Conservation (phyloP, 1,284 basidiomycete genomes). For the Sporisorium iseilematis-ciliati region DNA sequence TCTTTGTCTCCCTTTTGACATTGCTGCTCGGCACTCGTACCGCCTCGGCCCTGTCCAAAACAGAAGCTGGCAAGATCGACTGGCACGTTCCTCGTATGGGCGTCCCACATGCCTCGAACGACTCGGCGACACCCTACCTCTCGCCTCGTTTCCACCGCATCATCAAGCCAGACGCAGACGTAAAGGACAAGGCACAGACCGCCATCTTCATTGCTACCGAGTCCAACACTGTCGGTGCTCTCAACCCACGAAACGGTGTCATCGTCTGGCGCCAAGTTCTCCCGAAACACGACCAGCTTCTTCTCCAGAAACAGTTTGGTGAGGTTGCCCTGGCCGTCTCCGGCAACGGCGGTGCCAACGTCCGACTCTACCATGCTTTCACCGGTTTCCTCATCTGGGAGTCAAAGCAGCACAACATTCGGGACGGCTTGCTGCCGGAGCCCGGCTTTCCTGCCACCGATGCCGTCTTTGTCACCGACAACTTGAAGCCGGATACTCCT, state of each 20-base stretch:
- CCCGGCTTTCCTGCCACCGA: conserved; percentile 46
- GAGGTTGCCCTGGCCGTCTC: conserved; percentile 76
- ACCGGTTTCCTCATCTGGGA: conserved; percentile 82
- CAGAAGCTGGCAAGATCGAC: conserved; percentile 54
- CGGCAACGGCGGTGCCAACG: conserved; percentile 78
- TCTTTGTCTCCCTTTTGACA: conserved; percentile 27
- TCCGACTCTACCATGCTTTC: conserved; percentile 78
- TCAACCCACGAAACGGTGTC: conserved; percentile 79
- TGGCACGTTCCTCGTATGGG: conserved; percentile 57
- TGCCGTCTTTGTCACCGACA: conserved; percentile 51
- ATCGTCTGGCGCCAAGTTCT: conserved; percentile 86
- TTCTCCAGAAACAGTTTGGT: conserved; percentile 77
- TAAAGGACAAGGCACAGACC: conserved; percentile 70
- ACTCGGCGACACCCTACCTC: conserved; percentile 44
- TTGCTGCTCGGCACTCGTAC: conserved; percentile 16
- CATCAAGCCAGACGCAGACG: conserved; percentile 57
- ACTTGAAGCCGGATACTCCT: conserved; percentile 10
- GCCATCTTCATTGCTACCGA: conserved; percentile 79
- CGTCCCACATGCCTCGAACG: conserved; percentile 45
- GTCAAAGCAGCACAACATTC: conserved; percentile 63
- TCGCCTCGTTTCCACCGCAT: conserved; percentile 69
- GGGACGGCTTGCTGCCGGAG: conserved; percentile 44
- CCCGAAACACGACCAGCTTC: conserved; percentile 78
- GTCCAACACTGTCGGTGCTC: conserved; percentile 82
- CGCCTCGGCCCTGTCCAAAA: conserved; percentile 32